A percentile compares a stretch with the other conserved stretches of the same genome.
These are phyloP conservation scores for Pezicula radicicola DNA, from an alignment of 2,329 filamentous ascomycete genomes.

Conservation along the genomic window DNA sequence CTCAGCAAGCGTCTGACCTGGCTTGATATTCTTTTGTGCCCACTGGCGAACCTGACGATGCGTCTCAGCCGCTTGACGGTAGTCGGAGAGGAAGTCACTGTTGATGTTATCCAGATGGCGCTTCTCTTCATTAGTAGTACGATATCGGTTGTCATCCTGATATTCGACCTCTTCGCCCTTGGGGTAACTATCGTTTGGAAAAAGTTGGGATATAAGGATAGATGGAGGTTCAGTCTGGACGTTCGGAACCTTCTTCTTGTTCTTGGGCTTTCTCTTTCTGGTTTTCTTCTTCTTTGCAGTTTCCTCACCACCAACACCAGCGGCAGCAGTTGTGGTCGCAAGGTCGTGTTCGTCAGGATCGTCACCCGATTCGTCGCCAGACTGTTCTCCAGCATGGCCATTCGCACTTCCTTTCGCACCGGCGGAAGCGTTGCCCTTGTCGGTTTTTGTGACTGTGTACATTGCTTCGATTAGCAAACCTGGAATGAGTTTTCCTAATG, in stretches of 20 bases:
- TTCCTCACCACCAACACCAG: slow-evolving; percentile 34
- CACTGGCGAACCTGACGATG: slow-evolving; percentile 84
- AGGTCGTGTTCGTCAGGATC: no score
- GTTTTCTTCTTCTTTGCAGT: slow-evolving; percentile 63
- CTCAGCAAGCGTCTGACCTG: slow-evolving; percentile 75
- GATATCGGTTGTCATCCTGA: slow-evolving; percentile 70
- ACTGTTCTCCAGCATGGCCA: no score
- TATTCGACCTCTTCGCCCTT: slow-evolving; percentile 79
- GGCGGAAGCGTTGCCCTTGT: no score
- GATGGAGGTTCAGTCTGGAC: slow-evolving; percentile 75
- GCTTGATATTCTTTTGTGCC: slow-evolving; percentile 77
- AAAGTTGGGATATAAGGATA: slow-evolving; percentile 70
- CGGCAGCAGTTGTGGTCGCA: no score
- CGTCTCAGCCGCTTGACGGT: slow-evolving; percentile 77
- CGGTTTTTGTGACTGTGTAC: no score
- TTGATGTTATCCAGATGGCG: slow-evolving; percentile 78
- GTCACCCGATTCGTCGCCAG: no score
- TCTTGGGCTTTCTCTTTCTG: slow-evolving; percentile 68
- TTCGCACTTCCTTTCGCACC: no score
- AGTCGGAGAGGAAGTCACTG: slow-evolving; percentile 75
- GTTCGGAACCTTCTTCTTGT: slow-evolving; percentile 68
- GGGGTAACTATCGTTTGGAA: slow-evolving; percentile 70
- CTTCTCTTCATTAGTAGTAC: slow-evolving; percentile 83
- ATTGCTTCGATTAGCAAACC: no score
- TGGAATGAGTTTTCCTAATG: no score